phyloP scores from a whole-genome alignment of 768 basidiomycete species.

The Podaxis rugospora region DNA sequence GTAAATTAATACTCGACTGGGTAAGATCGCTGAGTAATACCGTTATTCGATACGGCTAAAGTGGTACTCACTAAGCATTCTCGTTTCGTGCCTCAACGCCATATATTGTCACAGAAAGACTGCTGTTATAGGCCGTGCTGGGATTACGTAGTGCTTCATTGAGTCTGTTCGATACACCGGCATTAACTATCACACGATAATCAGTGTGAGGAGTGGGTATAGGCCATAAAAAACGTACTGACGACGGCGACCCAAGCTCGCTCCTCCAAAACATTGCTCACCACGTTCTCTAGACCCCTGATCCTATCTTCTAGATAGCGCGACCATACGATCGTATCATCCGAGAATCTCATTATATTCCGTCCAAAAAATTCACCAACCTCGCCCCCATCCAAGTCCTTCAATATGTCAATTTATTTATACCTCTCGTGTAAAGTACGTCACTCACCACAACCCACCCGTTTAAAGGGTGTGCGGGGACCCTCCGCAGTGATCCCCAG shows the following conservation, averaged over 20 bases:
- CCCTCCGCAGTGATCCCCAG: slow-evolving; percentile 50
- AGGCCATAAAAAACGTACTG: slow-evolving; percentile 29
- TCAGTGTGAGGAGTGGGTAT: neutral
- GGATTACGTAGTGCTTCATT: slow-evolving; percentile 30
- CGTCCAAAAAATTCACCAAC: slow-evolving; percentile 39
- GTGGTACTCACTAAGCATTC: slow-evolving; percentile 39
- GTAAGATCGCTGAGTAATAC: neutral
- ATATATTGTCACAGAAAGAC: slow-evolving; percentile 36
- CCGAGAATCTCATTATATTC: slow-evolving; percentile 20
- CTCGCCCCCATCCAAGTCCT: slow-evolving; percentile 60
- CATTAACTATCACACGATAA: slow-evolving; percentile 29
- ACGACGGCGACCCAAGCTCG: slow-evolving; percentile 50
- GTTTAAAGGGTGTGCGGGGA: slow-evolving; percentile 36
- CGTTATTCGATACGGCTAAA: too few species aligned
- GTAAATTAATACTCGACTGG: neutral
- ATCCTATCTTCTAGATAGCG: too few species aligned
- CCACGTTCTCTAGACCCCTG: slow-evolving; percentile 17
- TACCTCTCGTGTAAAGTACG: slow-evolving; percentile 16
- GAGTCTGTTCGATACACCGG: slow-evolving; percentile 33
- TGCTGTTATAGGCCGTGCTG: slow-evolving; percentile 42
- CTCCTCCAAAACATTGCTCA: slow-evolving; percentile 44
- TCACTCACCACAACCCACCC: slow-evolving; percentile 50
- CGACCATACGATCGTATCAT: slow-evolving; percentile 29
- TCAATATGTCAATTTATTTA: neutral
- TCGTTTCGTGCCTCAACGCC: slow-evolving; percentile 23